Evolutionary conservation across 805 yeast genomes (phyloP), one percentile per base, ranked within the genome.

Genomic region (Ogataea pilisensis): DNA sequence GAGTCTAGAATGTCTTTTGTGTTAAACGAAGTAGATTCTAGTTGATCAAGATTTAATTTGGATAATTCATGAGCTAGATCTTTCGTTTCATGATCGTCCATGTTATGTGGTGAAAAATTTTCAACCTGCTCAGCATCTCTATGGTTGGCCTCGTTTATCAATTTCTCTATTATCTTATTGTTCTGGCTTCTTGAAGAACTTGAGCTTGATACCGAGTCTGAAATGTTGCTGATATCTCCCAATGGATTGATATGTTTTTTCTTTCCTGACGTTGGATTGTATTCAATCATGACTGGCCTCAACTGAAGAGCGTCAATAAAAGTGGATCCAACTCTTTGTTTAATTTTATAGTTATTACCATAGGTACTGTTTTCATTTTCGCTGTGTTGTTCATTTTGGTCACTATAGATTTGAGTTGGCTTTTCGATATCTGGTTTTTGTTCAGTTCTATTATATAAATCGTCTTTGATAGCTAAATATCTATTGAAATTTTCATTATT

Each of bases 121-220:
- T n/a, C n/a, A n/a, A n/a, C n/a, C n/a, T n/a, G n/a, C n/a, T n/a
- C n/a, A n/a, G n/a, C n/a, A n/a, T n/a, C n/a, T n/a, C 45, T 44
- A 18, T 48, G 36, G 25, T 38, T 43, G 14, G 73, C 46, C 53
- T 75, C 80, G 21, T 44, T 38, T 25, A 57, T 44, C 20, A 76
- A 43, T 13, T 50, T 53, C 1, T 47, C 54, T 1, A 45, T 41
- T 27, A 72, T 61, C 4, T 57, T 34, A 4, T 50, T 57, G 2
- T 51, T 46, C 1, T 48, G 31, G 2, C 40, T 46, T 17, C 35
- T 42, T 18, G 34, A 19, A 13, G 35, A 24, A n/a, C 34, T 28
- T 16, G 21, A 22, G 6, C 34, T 22, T 22, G 37, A 26, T 13
- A 13, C 13, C 16, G 39, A 21, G 19, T 22, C 31, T 12, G 39